Base-by-base conservation (phyloP, 345 rosid genomes). In the Euphorbia lathyris region DNA sequence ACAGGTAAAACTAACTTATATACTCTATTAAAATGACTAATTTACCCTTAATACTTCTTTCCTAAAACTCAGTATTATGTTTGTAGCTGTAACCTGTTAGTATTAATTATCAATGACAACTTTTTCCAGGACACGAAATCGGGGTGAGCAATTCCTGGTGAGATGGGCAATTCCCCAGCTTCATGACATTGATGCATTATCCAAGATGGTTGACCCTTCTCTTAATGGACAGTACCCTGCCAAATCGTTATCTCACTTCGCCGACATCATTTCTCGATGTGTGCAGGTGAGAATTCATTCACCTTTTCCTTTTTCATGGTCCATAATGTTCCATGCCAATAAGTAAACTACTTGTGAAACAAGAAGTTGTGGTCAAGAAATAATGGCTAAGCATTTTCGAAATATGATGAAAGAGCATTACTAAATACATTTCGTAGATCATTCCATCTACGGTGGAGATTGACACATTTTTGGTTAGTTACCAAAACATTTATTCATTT, bases 121-220 rank as follows among this genome's bases (percentile, higher is more conserved):
- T 40, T 72, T 27, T 69, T 67, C 22, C 72, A 96, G 99, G 77
- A 79, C 83, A 48, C 83, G 90, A 52, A 81, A 36, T 77, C 87
- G 99, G 66, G 93, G 83, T 10, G 99, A 96, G 69, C 97, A 92
- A 75, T 92, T 85, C 78, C 82, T 96, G 52, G 99, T 96, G 70
- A 86, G 96, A 79, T 96, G 99, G 99, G 99, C 98, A 14, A 82
- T 92, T 65, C 94, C 96, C 2, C 99, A 90, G 75, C 97, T 92
- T 69, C 97, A 92, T 43, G 99, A 92, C 82, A 92, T 96, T 6
- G 85, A 92, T 79, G 91, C 96, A 65, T 78, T 96, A 76, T 86
- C 92, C n/a, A 83, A 86, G 74, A 96, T 96, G 99, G 99, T 92
- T 64, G 99, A 96, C 78, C 91, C 97, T 72, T 86, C 88, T 61